A percentile compares a stretch with the other conserved stretches of the same genome.
phyloP scores from a whole-genome alignment of 345 rosid species.

The Ceriops tagal region DNA sequence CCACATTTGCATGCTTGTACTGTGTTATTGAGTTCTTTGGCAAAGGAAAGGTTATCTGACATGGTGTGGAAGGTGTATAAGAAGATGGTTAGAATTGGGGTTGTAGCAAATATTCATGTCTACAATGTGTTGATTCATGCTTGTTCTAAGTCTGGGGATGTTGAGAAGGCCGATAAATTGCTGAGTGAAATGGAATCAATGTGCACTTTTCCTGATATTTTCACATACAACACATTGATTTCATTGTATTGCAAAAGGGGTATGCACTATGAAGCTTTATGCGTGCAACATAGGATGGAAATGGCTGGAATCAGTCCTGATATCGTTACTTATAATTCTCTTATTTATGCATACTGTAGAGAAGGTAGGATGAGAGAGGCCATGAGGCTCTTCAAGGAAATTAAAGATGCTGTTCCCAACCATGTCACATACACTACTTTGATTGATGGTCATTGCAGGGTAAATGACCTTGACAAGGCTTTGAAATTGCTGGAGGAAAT shows the following conservation, averaged over 20 bases:
- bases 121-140: constrained; percentile 88
- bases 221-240: constrained; percentile 74
- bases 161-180: constrained; percentile 61
- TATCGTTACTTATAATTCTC: constrained; percentile 74
- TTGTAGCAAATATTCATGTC: constrained; percentile 63
- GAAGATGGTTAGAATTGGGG: constrained; percentile 72
- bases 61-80: constrained; percentile 73
- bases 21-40: constrained; percentile 66
- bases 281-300: constrained; percentile 83
- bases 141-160: constrained; percentile 73
- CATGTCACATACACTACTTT: constrained; percentile 75
- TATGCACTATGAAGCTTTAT: constrained; percentile 88
- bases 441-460: constrained; percentile 88
- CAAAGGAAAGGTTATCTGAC: constrained; percentile 64
- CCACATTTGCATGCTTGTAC: constrained; percentile 92
- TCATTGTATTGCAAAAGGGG: constrained; percentile 73
- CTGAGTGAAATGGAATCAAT: constrained; percentile 76
- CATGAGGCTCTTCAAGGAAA: constrained; percentile 61
- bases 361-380: constrained; percentile 98
- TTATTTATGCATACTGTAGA: constrained; percentile 67
- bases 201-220: constrained; percentile 56
- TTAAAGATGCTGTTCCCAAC: constrained; percentile 53
- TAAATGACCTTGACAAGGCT: constrained; percentile 69
- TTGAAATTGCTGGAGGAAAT: constrained; percentile 62
- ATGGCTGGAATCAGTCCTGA: constrained; percentile 63